Evolutionary conservation across 768 basidiomycete genomes (phyloP).

Genomic region (Dentipellis fragilis): DNA sequence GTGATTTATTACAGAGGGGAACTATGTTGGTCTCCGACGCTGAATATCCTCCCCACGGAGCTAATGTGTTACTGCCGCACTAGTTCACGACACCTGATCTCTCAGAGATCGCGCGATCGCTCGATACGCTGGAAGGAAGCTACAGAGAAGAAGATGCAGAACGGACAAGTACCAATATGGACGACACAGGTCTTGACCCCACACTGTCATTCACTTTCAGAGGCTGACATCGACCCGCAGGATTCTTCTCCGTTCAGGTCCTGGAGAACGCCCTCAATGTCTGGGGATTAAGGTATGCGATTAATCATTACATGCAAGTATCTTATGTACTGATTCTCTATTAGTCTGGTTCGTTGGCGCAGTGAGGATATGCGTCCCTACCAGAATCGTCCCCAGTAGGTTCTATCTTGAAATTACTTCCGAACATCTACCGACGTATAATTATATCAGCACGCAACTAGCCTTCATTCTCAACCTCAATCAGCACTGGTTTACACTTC

Average conservation of each 20-base stretch:
- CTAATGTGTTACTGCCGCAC: constrained; percentile 6
- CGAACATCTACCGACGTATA: too few relatives aligned
- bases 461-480: constrained; percentile 82
- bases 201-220: background rate
- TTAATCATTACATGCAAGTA: background rate
- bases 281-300: constrained; percentile 64
- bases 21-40: constrained; percentile 31
- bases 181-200: constrained; percentile 61
- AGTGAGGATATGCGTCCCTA: constrained; percentile 71
- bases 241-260: constrained; percentile 90
- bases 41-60: background rate
- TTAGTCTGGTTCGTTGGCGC: constrained; percentile 76
- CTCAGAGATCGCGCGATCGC: constrained; percentile 55
- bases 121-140: constrained; percentile 57
- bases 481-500: constrained; percentile 85
- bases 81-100: constrained; percentile 78
- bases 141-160: constrained; percentile 40
- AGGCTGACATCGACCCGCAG: constrained; percentile 24
- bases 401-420: constrained; percentile 2
- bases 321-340: background rate
- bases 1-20: constrained; percentile 27
- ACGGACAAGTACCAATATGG: constrained; percentile 68
- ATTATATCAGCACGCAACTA: constrained; percentile 51
- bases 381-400: constrained; percentile 71
- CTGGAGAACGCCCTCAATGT: constrained; percentile 76